These are phyloP conservation scores for Globisporangium parvum DNA, from an alignment of 352 stramenopile genomes.

Conservation along the genomic window DNA sequence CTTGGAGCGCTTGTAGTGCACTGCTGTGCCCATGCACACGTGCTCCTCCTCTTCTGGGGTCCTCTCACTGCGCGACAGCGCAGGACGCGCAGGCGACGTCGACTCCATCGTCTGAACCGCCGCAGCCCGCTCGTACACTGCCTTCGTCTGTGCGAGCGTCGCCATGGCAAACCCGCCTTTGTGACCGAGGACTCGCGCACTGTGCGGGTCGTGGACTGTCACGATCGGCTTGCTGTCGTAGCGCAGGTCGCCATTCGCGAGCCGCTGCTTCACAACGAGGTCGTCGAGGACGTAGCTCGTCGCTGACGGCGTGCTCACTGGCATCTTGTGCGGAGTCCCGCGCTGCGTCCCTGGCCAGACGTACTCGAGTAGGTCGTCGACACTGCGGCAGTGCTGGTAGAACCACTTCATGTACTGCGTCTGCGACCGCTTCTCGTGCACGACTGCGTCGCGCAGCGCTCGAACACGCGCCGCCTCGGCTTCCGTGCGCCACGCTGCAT, in stretches of 20 bases:
- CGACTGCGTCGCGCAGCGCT: constrained; percentile 16
- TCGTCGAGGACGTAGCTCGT: constrained; percentile 45
- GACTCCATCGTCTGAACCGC: not conserved
- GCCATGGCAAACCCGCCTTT: constrained; percentile 19
- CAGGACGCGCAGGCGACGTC: not conserved
- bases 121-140: constrained; percentile 14
- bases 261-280: constrained; percentile 36
- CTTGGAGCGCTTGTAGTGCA: constrained; percentile 12
- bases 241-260: constrained; percentile 35
- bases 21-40: constrained; percentile 6
- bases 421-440: constrained; percentile 36
- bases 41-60: constrained; percentile 9
- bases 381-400: constrained; percentile 40
- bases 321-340: not conserved
- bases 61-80: not conserved
- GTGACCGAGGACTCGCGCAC: constrained; percentile 18
- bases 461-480: constrained; percentile 11
- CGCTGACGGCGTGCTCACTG: not conserved
- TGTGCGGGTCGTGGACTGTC: constrained; percentile 42
- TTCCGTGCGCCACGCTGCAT: constrained; percentile 27
- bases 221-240: constrained; percentile 39
- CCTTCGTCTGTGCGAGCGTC: constrained; percentile 15
- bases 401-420: constrained; percentile 58
- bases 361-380: constrained; percentile 53
- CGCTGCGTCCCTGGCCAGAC: constrained; percentile 36